Conservation (phyloP, 129 eudicot species). For the Centaurea solstitialis region DNA sequence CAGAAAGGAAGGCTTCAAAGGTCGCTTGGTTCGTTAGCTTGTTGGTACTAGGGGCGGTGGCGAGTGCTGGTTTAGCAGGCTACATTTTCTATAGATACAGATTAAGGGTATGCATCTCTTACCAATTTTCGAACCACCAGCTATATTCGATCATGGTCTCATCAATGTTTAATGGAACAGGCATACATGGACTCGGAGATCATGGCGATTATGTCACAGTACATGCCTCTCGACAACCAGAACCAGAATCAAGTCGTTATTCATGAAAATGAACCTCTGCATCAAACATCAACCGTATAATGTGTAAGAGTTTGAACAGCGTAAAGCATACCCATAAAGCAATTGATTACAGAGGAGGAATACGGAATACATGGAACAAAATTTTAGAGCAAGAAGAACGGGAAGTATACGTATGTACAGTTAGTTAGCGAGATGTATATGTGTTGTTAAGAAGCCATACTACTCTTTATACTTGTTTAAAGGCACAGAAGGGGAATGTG, state of each 20-base stretch:
- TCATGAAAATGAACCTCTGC: constrained; percentile 70
- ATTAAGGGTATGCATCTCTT: constrained; percentile 56
- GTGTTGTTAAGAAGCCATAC: constrained; percentile 17
- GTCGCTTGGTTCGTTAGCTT: constrained; percentile 49
- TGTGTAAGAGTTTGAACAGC: not conserved
- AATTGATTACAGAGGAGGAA: not conserved
- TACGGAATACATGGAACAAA: constrained; percentile 2
- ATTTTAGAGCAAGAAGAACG: constrained; percentile 14
- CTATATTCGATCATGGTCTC: not conserved
- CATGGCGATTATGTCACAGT: constrained; percentile 97
- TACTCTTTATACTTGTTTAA: constrained; percentile 26
- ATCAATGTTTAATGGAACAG: constrained; percentile 30
- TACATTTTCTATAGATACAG: constrained; percentile 93
- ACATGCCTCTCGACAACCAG: constrained; percentile 93
- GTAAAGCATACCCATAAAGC: not conserved
- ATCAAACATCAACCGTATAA: constrained; percentile 56
- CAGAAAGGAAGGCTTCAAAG: constrained; percentile 69
- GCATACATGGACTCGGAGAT: constrained; percentile 97
- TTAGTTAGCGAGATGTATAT: constrained; percentile 33
- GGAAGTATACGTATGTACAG: constrained; percentile 16
- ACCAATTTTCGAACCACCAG: not conserved
- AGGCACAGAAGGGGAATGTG: constrained; percentile 6
- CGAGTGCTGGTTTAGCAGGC: constrained; percentile 63
- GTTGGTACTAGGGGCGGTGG: constrained; percentile 60
- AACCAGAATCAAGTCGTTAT: constrained; percentile 62